phyloP scores from a whole-genome alignment of 2,329 filamentous ascomycete species.

The Pseudogymnoascus verrucosus region DNA sequence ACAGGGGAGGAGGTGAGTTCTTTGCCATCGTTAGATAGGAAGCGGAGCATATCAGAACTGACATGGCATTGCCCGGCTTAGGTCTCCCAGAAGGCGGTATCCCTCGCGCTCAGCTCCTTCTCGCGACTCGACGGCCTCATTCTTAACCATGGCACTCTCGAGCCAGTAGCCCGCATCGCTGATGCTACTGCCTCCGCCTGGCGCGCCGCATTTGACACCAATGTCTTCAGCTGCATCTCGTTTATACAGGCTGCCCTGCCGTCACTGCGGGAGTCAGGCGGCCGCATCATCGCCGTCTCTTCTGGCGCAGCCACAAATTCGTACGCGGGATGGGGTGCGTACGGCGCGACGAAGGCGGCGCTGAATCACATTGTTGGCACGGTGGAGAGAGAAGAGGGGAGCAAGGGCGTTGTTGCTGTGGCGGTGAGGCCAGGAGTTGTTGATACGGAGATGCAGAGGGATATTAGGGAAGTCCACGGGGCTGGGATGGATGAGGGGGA shows the following conservation, averaged over 20 bases:
- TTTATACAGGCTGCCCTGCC: slow-evolving; percentile 65
- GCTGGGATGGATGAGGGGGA: slow-evolving; percentile 50
- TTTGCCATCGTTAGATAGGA: not conserved
- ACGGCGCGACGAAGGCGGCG: slow-evolving; percentile 76
- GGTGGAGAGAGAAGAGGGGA: slow-evolving; percentile 61
- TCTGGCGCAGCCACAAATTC: slow-evolving; percentile 64
- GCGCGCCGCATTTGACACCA: slow-evolving; percentile 69
- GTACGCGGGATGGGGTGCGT: slow-evolving; percentile 69
- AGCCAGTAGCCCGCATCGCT: slow-evolving; percentile 64
- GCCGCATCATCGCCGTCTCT: slow-evolving; percentile 69
- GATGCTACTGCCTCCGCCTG: slow-evolving; percentile 65
- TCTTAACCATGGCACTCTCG: slow-evolving; percentile 77
- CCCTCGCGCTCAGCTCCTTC: slow-evolving; percentile 59
- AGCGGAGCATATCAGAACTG: not conserved
- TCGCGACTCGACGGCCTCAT: slow-evolving; percentile 72
- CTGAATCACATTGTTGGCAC: slow-evolving; percentile 72
- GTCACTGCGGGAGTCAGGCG: slow-evolving; percentile 58
- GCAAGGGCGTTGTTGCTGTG: slow-evolving; percentile 60
- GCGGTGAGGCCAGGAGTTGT: slow-evolving; percentile 72
- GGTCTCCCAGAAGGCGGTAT: slow-evolving; percentile 52
- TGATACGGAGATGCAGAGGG: slow-evolving; percentile 84
- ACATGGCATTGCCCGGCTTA: slow-evolving; percentile 12
- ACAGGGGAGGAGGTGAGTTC: not conserved
- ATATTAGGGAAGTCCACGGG: slow-evolving; percentile 66
- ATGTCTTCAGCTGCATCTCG: slow-evolving; percentile 76